Evolutionary conservation across 768 basidiomycete species (phyloP).

Genomic region (Plicaturopsis crispa): DNA sequence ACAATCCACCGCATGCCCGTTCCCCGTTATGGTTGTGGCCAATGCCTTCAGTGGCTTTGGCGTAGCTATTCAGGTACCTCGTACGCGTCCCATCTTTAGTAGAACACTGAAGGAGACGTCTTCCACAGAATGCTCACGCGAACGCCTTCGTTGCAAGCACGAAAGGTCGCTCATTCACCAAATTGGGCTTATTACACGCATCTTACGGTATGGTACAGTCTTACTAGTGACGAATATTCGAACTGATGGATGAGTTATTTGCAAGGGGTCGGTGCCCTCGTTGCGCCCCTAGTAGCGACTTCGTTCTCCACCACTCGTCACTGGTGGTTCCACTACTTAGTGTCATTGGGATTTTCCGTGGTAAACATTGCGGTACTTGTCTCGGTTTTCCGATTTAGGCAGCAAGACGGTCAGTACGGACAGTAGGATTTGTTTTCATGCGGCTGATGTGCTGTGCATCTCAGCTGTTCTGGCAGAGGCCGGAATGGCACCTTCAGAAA

Average conservation of each 20-base stretch:
- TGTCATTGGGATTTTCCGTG: constrained; percentile 19
- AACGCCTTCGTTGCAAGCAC: background rate
- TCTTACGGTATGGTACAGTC: constrained; percentile 15
- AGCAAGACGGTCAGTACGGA: constrained; percentile 18
- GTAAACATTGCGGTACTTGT: constrained; percentile 10
- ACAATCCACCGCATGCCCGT: too few species aligned
- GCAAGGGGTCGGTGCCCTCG: constrained; percentile 28
- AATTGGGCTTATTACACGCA: constrained; percentile 19
- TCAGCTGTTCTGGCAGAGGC: constrained; percentile 20
- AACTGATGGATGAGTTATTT: background rate
- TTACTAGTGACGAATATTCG: background rate
- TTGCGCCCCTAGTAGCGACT: constrained; percentile 31
- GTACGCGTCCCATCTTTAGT: too few species aligned
- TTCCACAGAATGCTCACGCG: background rate
- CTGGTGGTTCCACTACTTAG: constrained; percentile 38
- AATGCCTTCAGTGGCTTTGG: too few species aligned
- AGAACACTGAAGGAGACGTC: too few species aligned
- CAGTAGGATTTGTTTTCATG: constrained; percentile 1
- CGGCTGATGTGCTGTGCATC: background rate
- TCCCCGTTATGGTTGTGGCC: too few species aligned
- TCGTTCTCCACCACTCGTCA: constrained; percentile 26
- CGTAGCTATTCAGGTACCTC: too few species aligned
- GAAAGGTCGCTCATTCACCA: constrained; percentile 2
- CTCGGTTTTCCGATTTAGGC: constrained; percentile 19
- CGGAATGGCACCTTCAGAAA: constrained; percentile 21